Evolutionary conservation across 2,329 filamentous ascomycete genomes (phyloP), one percentile per base, ranked within the genome.

Genomic region (Bipolaris zeicola): DNA sequence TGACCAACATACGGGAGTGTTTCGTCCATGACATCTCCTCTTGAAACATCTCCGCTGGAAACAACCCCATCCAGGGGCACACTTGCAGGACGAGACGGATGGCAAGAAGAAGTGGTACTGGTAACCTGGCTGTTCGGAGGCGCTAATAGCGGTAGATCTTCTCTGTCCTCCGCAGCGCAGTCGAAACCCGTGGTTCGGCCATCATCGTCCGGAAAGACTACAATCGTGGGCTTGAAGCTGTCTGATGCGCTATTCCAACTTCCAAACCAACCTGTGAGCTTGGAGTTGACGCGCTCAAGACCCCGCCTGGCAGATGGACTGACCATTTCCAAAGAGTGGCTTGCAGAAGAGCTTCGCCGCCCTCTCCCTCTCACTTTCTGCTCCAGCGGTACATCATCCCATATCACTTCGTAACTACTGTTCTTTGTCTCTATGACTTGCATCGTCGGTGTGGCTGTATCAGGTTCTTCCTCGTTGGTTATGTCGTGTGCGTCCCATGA

Each of bases 91-190:
- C 59, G 62, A 6, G 73, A 74, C 10, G 57, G 52, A 57, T 22
- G 71, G 28, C 18, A 16, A n/a, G 45, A 74, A 4, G 62, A 54
- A 5, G 28, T 37, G 6, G 56, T 59, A 38, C 70, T 75, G 3
- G 67, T 62, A 20, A 46, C 62, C n/a, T 64, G 44, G 54, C 72
- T 73, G 28, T 76, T 74, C 13, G 72, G 71, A 6, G 72, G 71
- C 6, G 56, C 69, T 24, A 57, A 52, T 0, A 70, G 58, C 6
- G 56, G 13, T 18, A 55, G 14, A 10, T 68, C 66, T 14, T 70
- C 69, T 20, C 67, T 59, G 5, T 67, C 64, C n/a, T 70, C 63
- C 0, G 63, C 37, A 0, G 56, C 50, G 14, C 52, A 66, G 31
- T 62, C 62, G 16, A 52, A 52, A 5, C 51, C 22, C 44, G 48